Evolutionary conservation across 352 stramenopile species (phyloP).

Genomic region (Aphanomyces stellatus): DNA sequence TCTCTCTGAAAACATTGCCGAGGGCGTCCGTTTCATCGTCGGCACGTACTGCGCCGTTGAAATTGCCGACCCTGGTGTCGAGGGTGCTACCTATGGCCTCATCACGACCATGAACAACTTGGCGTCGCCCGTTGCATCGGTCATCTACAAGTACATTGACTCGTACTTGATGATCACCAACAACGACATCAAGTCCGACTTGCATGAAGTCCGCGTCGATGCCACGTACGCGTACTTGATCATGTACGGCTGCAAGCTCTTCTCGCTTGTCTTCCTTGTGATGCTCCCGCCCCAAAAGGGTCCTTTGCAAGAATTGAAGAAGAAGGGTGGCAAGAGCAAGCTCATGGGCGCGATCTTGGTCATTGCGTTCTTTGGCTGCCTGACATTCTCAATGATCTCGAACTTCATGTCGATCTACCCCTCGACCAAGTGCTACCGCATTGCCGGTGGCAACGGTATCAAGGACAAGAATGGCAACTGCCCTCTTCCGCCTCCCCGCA

Average conservation of each 20-base stretch:
- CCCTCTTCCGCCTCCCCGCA: not conserved
- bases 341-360: conserved; percentile 31
- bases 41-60: conserved; percentile 23
- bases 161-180: conserved; percentile 18
- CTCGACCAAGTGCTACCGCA: conserved; percentile 41
- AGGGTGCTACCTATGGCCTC: conserved; percentile 13
- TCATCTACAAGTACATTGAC: conserved; percentile 26
- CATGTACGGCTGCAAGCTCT: conserved; percentile 2
- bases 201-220: conserved; percentile 4
- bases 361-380: conserved; percentile 23
- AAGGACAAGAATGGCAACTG: not conserved
- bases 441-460: conserved; percentile 34
- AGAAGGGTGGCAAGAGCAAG: conserved; percentile 35
- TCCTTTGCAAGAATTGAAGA: conserved; percentile 43
- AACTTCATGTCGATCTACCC: conserved; percentile 58
- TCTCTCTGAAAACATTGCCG: conserved; percentile 31
- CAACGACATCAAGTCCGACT: not conserved
- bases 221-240: conserved; percentile 12
- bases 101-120: conserved; percentile 10
- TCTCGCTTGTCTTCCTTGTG: conserved; percentile 28
- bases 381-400: conserved; percentile 28
- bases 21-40: conserved; percentile 24
- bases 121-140: conserved; percentile 10
- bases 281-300: conserved; percentile 51
- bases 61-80: conserved; percentile 19